Conservation (phyloP, 208 protist genomes). For the Trypanosoma rangeli region DNA sequence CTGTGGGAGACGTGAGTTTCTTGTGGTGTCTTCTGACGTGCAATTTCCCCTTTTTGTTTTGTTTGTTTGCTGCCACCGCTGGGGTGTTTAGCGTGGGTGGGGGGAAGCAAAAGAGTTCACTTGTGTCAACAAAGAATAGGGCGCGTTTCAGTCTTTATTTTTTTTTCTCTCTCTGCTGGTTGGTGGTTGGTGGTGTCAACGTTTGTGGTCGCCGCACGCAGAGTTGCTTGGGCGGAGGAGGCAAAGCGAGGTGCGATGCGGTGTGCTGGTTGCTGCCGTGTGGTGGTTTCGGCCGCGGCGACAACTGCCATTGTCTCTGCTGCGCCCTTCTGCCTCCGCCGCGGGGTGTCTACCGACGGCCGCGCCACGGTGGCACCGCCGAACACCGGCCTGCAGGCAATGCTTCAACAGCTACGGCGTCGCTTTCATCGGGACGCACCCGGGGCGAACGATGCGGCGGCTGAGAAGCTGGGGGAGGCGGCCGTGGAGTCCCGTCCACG, state of each 20-base stretch:
- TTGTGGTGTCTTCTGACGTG: neutral
- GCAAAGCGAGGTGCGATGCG: neutral
- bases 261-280: neutral
- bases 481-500: neutral
- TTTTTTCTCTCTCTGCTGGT: neutral
- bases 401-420: neutral
- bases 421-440: neutral
- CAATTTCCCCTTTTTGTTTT: neutral
- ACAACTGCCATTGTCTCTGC: neutral
- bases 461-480: neutral
- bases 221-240: neutral
- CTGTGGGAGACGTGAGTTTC: neutral
- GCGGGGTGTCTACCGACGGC: neutral
- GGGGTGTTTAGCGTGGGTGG: neutral
- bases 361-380: neutral
- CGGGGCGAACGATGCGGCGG: neutral
- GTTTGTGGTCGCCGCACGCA: neutral
- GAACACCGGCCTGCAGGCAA: neutral
- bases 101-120: neutral
- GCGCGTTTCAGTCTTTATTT: neutral
- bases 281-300: neutral
- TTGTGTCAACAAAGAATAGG: neutral
- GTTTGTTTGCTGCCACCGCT: neutral
- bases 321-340: neutral
- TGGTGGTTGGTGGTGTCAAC: neutral